These are phyloP conservation scores for Manihot esculenta DNA, from an alignment of 441 rosid genomes.

Conservation along the genomic window DNA sequence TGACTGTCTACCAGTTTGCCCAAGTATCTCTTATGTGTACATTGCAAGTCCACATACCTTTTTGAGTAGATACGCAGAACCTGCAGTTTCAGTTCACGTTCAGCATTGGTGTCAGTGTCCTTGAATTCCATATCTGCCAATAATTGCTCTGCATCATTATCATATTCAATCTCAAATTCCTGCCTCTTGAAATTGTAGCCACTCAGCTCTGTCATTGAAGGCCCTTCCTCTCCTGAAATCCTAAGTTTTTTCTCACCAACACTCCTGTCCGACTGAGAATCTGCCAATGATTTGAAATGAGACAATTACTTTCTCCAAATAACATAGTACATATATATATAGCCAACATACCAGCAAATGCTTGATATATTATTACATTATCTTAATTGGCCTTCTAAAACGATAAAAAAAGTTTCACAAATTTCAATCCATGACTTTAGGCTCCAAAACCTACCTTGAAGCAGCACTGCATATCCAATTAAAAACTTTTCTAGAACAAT, in stretches of 20 bases:
- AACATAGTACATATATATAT: not conserved
- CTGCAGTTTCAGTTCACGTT: conserved; percentile 71
- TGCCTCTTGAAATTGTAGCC: conserved; percentile 91
- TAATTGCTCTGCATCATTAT: conserved; percentile 93
- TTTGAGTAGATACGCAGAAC: conserved; percentile 82
- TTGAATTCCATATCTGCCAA: conserved; percentile 95
- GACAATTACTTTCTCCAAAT: conserved; percentile 9
- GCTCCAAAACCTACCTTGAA: not conserved
- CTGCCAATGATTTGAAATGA: conserved; percentile 36
- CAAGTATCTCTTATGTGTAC: not conserved
- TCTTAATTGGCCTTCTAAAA: not conserved
- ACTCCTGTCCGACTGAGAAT: conserved; percentile 75
- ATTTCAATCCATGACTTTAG: not conserved
- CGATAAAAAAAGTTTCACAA: not conserved
- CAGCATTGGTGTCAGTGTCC: conserved; percentile 73
- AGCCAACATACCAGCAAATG: not conserved
- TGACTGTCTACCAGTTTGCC: not conserved
- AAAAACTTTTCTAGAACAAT: conserved; percentile 8
- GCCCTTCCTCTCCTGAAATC: conserved; percentile 65
- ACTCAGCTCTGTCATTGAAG: conserved; percentile 67
- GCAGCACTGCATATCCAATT: not conserved
- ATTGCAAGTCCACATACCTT: conserved; percentile 44
- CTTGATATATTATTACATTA: not conserved
- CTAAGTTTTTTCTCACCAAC: conserved; percentile 86
- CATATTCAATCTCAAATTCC: conserved; percentile 91